Conservation (phyloP, 345 rosid species). For the Eutrema heterophyllum region DNA sequence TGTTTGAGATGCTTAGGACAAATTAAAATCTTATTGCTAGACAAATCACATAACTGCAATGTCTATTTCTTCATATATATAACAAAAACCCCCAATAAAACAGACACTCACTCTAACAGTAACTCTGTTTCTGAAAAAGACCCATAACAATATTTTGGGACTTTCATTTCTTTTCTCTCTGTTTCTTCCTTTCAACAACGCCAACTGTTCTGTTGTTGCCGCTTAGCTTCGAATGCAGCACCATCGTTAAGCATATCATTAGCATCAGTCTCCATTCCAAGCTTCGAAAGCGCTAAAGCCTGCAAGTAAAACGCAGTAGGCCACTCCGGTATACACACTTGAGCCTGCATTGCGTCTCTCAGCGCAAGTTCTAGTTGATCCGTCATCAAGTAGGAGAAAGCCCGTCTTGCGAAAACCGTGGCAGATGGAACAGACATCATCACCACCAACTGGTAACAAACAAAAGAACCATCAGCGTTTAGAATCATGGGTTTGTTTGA, state of each 20-base stretch:
- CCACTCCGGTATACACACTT: constrained; percentile 86
- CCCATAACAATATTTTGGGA: background rate
- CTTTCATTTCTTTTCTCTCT: background rate
- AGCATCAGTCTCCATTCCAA: constrained; percentile 92
- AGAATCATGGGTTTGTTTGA: no score
- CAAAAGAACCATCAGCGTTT: background rate
- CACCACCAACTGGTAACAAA: constrained; percentile 47
- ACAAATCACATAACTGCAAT: no score
- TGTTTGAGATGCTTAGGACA: no score
- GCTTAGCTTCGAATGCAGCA: constrained; percentile 75
- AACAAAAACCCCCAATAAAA: background rate
- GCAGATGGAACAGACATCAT: constrained; percentile 71
- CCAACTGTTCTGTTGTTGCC: constrained; percentile 65
- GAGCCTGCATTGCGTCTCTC: constrained; percentile 99
- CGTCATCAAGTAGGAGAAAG: constrained; percentile 54
- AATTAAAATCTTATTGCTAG: no score
- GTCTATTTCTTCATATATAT: background rate
- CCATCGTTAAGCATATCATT: constrained; percentile 94
- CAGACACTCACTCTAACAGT: background rate
- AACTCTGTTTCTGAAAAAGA: background rate
- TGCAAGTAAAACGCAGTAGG: constrained; percentile 96
- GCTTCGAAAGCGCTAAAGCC: constrained; percentile 89
- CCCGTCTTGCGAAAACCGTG: constrained; percentile 39
- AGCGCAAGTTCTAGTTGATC: constrained; percentile 63
- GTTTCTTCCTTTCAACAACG: constrained; percentile 27